These are phyloP conservation scores for Amanita rubescens DNA, from an alignment of 768 basidiomycete species.

Conservation along the genomic window DNA sequence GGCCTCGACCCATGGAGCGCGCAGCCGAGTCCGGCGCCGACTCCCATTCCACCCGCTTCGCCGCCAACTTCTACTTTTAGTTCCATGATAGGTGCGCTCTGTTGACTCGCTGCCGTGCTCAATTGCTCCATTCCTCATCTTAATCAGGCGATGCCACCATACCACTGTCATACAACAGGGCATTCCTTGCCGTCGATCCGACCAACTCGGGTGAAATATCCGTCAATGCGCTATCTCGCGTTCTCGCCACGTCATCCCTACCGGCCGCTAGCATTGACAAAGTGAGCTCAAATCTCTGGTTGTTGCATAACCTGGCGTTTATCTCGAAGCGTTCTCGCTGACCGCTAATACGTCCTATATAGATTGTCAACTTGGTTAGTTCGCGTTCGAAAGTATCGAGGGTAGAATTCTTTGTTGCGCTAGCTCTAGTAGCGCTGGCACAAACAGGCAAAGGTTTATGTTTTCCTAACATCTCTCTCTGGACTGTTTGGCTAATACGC, in stretches of 20 bases:
- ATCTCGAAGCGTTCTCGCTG: not conserved
- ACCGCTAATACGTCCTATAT: not conserved
- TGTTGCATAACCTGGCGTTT: not conserved
- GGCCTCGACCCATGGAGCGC: constrained; percentile 78
- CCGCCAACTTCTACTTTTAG: constrained; percentile 44
- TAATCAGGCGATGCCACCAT: constrained; percentile 68
- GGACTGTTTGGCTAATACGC: not conserved
- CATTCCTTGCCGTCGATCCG: constrained; percentile 71
- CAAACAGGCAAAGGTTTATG: constrained; percentile 69
- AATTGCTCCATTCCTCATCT: constrained; percentile 1
- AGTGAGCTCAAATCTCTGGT: constrained; percentile 31
- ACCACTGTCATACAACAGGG: constrained; percentile 66
- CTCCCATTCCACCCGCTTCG: constrained; percentile 46
- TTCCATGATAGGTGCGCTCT: constrained; percentile 58
- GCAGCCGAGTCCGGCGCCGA: constrained; percentile 63
- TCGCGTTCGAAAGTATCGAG: constrained; percentile 74
- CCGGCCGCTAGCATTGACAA: constrained; percentile 80
- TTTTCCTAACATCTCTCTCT: not conserved
- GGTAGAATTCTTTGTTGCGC: constrained; percentile 86
- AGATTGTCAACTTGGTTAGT: constrained; percentile 91
- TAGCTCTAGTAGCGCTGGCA: constrained; percentile 82
- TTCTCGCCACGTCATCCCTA: constrained; percentile 69
- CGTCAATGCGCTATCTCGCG: constrained; percentile 73
- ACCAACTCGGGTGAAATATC: constrained; percentile 68
- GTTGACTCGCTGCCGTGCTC: not conserved